Percentiles rank a stretch among this genome's conserved stretches.
phyloP scores from a whole-genome alignment of 345 rosid genomes.

The Ricinus communis region DNA sequence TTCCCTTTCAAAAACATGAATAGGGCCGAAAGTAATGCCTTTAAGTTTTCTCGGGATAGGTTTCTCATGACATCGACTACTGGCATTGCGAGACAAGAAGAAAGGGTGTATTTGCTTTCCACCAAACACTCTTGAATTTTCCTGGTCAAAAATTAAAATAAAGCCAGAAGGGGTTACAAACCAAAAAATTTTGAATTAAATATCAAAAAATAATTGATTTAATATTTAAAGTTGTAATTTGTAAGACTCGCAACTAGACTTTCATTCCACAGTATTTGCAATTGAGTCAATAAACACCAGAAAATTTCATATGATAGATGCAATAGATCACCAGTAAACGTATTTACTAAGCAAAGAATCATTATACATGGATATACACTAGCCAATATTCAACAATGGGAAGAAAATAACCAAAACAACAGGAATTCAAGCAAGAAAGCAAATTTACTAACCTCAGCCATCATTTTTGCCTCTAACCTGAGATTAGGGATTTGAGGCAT shows the following conservation, averaged over 20 bases:
- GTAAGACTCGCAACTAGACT: neutral
- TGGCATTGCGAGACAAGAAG: constrained; percentile 57
- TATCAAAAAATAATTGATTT: neutral
- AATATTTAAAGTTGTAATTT: neutral
- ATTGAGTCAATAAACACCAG: neutral
- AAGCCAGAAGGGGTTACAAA: constrained; percentile 4
- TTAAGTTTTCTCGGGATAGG: constrained; percentile 32
- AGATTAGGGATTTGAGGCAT: constrained; percentile 53
- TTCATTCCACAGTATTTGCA: neutral
- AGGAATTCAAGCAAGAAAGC: neutral
- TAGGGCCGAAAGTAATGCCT: constrained; percentile 55
- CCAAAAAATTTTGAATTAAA: neutral
- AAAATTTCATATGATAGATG: neutral
- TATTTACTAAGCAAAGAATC: neutral
- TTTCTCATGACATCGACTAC: constrained; percentile 48
- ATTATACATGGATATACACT: neutral
- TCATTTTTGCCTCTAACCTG: constrained; percentile 72
- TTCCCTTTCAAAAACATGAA: constrained; percentile 77
- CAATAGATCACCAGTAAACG: neutral
- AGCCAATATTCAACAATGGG: neutral
- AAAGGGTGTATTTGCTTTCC: constrained; percentile 87
- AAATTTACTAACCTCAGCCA: constrained; percentile 66
- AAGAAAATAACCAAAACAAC: neutral
- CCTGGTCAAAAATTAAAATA: constrained; percentile 53
- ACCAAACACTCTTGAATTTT: constrained; percentile 60